Conservation (phyloP, 1,284 basidiomycete species). For the Ganoderma boninense region DNA sequence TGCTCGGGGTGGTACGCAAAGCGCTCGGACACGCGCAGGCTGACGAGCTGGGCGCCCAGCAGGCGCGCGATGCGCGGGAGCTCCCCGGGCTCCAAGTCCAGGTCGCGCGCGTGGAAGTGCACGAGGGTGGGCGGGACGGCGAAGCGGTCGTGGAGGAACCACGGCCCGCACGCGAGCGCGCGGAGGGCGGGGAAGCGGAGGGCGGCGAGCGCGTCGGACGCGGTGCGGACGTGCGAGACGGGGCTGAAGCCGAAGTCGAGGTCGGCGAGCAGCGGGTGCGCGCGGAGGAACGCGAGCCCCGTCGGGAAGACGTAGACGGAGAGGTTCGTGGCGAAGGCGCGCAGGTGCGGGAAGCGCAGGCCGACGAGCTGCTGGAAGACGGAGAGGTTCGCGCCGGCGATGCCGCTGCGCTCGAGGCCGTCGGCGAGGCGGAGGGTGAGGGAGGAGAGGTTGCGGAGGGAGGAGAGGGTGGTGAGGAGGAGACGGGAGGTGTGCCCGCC, state of each 20-base stretch:
- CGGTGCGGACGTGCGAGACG: neutral
- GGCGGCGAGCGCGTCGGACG: too few species aligned
- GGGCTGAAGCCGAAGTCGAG: conserved; percentile 5
- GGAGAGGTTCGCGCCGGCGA: neutral
- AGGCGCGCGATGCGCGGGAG: neutral
- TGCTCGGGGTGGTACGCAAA: neutral
- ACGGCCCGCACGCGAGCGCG: neutral
- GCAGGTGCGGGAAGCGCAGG: conserved; percentile 1
- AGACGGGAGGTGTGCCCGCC: neutral
- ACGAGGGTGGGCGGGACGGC: conserved; percentile 4
- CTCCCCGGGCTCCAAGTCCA: neutral
- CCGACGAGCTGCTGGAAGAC: neutral
- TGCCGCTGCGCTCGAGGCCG: neutral
- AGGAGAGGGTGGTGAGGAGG: neutral
- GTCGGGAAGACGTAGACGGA: neutral
- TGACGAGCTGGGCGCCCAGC: conserved; percentile 10
- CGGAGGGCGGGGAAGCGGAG: neutral
- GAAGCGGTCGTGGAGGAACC: neutral
- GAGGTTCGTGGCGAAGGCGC: conserved; percentile 11
- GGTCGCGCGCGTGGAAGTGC: neutral
- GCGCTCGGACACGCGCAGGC: conserved; percentile 11
- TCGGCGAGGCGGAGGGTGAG: neutral
- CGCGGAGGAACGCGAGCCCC: neutral
- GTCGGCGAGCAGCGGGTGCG: neutral
- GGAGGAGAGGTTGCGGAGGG: neutral